Evolutionary conservation across 192 early-diverging fungal species (phyloP).

Genomic region (Coemansia sp.): DNA sequence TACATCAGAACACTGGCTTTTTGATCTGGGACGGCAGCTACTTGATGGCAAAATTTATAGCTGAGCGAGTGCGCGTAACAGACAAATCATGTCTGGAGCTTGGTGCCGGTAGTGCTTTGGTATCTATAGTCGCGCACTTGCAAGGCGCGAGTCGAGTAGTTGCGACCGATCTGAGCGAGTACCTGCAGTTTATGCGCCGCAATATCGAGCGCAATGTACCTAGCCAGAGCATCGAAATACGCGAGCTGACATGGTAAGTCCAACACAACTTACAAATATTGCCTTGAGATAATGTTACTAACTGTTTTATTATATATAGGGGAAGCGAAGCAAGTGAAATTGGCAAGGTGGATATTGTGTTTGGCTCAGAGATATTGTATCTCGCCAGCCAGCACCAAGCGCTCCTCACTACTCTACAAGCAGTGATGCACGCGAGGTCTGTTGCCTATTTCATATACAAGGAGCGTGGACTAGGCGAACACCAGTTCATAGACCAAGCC

Average conservation of each 20-base stretch:
- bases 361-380: not conserved
- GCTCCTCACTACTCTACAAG: not conserved
- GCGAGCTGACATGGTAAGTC: constrained; percentile 16
- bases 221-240: not conserved
- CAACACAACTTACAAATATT: not conserved
- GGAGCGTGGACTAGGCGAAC: not conserved
- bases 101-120: not conserved
- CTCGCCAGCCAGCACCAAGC: not conserved
- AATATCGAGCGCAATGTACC: constrained; percentile 17
- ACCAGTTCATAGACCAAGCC: not conserved
- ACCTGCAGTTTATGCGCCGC: constrained; percentile 8
- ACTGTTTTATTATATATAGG: not conserved
- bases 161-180: constrained; percentile 28
- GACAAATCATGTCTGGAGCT: not conserved
- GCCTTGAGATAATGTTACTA: not conserved
- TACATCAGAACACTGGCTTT: constrained; percentile 30
- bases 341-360: not conserved
- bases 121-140: not conserved
- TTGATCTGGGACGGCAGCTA: constrained; percentile 42
- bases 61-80: not conserved
- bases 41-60: constrained; percentile 25
- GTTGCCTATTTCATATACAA: not conserved
- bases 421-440: not conserved
- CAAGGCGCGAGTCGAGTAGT: constrained; percentile 5
- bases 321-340: not conserved